Base-by-base conservation (phyloP, 805 yeast species). In the Lachancea quebecensis region DNA sequence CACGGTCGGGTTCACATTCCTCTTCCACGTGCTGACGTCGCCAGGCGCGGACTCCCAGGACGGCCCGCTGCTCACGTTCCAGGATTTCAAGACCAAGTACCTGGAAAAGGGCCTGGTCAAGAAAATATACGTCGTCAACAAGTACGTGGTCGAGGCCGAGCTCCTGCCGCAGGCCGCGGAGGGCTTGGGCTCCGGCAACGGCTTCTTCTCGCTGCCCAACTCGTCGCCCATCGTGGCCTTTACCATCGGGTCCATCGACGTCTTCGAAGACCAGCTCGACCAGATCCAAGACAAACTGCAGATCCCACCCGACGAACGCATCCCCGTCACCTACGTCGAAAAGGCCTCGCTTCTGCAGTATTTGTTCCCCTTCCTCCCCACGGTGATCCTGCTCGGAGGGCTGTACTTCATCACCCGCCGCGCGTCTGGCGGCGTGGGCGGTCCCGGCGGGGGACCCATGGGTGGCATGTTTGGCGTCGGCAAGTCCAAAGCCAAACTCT, bases 381-480 rank as follows among this genome's bases (percentile, higher is more conserved):
- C 96, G 1, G 73, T 82, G 14, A 62, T 90, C 44, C 70, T 90
- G 52, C 73, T 90, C 45, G 96, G 93, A 47, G 95, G 95, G 43
- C 82, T 53, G 48, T 68, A 60, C 54, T 71, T 65, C 44, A 60
- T 71, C 33, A 67, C 71, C 2, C 69, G 62, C 60, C 73, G 74
- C 35, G 64, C 74, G 51, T 65, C 68, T 34, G 68, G 70, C 18
- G 52, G 50, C 14, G 45, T 55, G 12, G 55, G 53, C 17, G 43
- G 43, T 11, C 31, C 38, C n/a, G 43, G 54, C 29, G 68, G 68
- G 21, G 75, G 79, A 38, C 71, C 73, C 2, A 76, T 79, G 56
- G 87, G 88, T 38, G 91, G 91, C 2, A 77, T 84, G 49, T 89
- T 89, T 43, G 95, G 95, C 3, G 85, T 90, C 59, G 96, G 91